Conservation (phyloP, 192 early-diverging fungal genomes). For the Lobosporangium transversale region DNA sequence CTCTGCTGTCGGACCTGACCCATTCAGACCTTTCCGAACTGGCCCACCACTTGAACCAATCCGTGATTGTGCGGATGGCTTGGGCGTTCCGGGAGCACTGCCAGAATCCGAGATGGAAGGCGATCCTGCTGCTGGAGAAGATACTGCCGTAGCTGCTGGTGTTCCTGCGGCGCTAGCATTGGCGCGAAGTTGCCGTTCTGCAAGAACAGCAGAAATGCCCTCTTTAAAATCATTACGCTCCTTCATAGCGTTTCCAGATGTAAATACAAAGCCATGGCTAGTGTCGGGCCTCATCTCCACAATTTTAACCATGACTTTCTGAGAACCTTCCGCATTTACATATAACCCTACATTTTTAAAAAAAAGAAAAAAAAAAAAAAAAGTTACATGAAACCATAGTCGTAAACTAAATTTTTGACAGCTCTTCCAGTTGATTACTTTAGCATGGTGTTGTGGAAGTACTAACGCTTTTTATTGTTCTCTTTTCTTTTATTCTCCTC, state of each 20-base stretch:
- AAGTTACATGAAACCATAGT: too few relatives aligned
- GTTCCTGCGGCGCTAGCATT: conserved; percentile 4
- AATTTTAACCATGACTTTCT: conserved; percentile 69
- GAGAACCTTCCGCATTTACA: conserved; percentile 58
- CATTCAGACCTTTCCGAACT: conserved; percentile 19
- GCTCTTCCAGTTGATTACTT: too few relatives aligned
- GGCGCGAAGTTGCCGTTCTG: conserved; percentile 33
- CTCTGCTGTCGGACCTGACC: conserved; percentile 60
- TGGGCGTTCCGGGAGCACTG: conserved; percentile 54
- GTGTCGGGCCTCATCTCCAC: conserved; percentile 48
- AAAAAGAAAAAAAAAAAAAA: background rate
- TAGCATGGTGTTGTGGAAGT: too few relatives aligned
- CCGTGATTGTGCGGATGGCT: conserved; percentile 22
- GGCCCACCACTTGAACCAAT: conserved; percentile 19
- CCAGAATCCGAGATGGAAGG: conserved; percentile 17
- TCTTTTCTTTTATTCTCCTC: background rate
- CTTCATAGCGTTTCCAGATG: conserved; percentile 53
- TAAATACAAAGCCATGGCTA: conserved; percentile 57
- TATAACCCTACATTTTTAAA: conserved; percentile 10
- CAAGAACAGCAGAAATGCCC: conserved; percentile 52
- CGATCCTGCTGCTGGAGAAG: conserved; percentile 20
- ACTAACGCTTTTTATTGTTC: background rate
- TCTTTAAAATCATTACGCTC: conserved; percentile 62
- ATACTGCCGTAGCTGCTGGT: too few relatives aligned
- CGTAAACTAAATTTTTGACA: too few relatives aligned